A percentile compares a stretch with the other conserved stretches of the same genome.
These are phyloP conservation scores for Pichia norvegensis DNA, from an alignment of 1,139 yeast genomes.

Conservation along the genomic window DNA sequence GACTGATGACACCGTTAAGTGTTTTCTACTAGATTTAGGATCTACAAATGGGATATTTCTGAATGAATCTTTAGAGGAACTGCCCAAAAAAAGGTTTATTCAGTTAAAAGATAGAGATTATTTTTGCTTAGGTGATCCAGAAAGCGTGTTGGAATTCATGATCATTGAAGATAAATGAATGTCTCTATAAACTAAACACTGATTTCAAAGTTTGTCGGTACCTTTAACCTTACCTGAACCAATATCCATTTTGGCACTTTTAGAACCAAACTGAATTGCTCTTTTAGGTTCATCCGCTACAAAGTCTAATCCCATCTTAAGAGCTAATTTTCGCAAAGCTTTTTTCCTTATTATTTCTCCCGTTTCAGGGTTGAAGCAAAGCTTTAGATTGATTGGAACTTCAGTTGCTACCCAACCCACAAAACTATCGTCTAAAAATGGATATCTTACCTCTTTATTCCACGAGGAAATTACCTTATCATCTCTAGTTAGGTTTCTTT, in stretches of 20 bases:
- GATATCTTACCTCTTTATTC: constrained; percentile 89
- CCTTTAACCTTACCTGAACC: constrained; percentile 65
- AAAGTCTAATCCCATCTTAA: constrained; percentile 39
- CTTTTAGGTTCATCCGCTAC: constrained; percentile 77
- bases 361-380: constrained; percentile 25
- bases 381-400: constrained; percentile 48
- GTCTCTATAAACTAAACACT: not conserved
- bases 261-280: constrained; percentile 95
- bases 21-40: constrained; percentile 44
- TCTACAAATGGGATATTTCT: constrained; percentile 48
- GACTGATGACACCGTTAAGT: constrained; percentile 10
- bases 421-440: constrained; percentile 65
- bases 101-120: constrained; percentile 43
- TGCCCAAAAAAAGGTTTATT: constrained; percentile 41
- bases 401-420: constrained; percentile 41
- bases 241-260: constrained; percentile 83
- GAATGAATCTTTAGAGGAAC: constrained; percentile 33
- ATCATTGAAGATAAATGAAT: not conserved
- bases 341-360: constrained; percentile 48
- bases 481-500: constrained; percentile 80
- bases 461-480: constrained; percentile 79
- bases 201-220: constrained; percentile 35
- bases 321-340: constrained; percentile 58
- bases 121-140: constrained; percentile 36
- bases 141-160: constrained; percentile 21